These are phyloP conservation scores for Polyporus tsugae DNA, from an alignment of 1,284 basidiomycete genomes.

Conservation along the genomic window DNA sequence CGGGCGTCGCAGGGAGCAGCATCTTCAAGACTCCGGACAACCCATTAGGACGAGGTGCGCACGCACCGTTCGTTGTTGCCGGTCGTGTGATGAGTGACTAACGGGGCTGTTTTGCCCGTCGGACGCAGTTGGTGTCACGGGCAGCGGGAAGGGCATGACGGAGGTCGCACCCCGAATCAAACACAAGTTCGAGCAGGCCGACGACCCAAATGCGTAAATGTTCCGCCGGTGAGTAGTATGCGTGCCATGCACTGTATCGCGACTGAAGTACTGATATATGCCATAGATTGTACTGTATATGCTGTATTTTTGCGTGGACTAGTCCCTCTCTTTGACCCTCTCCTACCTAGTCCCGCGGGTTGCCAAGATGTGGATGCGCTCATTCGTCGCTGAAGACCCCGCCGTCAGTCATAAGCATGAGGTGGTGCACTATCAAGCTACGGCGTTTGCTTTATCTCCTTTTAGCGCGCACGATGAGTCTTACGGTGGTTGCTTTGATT, in stretches of 20 bases:
- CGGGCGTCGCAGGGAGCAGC: constrained; percentile 86
- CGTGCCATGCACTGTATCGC: neutral
- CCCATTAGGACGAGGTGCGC: constrained; percentile 83
- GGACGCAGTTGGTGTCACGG: constrained; percentile 87
- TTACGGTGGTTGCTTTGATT: constrained; percentile 17
- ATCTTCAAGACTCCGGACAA: constrained; percentile 98
- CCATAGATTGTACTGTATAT: constrained; percentile 27
- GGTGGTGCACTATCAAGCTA: constrained; percentile 23
- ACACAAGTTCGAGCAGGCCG: constrained; percentile 77
- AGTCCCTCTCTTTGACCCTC: constrained; percentile 20
- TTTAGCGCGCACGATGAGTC: constrained; percentile 13
- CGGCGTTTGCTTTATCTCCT: constrained; percentile 14
- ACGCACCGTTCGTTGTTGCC: neutral
- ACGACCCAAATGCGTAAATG: constrained; percentile 44
- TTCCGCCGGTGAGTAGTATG: constrained; percentile 16
- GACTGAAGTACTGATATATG: neutral
- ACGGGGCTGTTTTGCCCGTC: neutral
- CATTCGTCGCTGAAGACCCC: neutral
- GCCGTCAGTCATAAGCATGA: neutral
- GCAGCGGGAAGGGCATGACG: constrained; percentile 94
- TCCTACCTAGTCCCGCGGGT: neutral
- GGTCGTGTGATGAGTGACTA: neutral
- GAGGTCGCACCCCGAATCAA: constrained; percentile 77
- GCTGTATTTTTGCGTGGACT: constrained; percentile 18
- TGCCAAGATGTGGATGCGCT: neutral